These are phyloP conservation scores for Prunus yedoensis DNA, from an alignment of 331 rosid genomes.

Conservation along the genomic window DNA sequence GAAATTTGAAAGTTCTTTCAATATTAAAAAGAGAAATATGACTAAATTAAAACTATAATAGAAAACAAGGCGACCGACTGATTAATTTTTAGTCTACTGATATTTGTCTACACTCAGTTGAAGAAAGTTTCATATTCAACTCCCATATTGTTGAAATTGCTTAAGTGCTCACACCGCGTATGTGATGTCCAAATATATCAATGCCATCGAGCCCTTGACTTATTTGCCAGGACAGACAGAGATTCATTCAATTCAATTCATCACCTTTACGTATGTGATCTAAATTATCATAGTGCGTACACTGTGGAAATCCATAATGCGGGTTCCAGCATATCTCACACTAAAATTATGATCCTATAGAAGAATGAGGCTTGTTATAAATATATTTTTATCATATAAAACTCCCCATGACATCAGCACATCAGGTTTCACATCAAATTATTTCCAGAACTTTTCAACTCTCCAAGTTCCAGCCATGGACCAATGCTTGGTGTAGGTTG, in stretches of 20 bases:
- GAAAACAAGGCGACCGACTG: fast-evolving
- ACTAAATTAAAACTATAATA: too few species aligned
- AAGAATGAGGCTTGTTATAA: background rate
- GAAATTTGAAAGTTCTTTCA: too few species aligned
- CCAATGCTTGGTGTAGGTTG: background rate
- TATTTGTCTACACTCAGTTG: fast-evolving
- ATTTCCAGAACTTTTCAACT: background rate
- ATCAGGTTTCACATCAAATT: slow-evolving; percentile 9
- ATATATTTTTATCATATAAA: background rate
- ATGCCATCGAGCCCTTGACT: background rate
- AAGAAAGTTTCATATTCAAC: background rate
- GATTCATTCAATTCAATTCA: background rate
- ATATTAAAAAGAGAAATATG: too few species aligned
- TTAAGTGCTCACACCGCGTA: background rate
- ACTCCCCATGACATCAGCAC: slow-evolving; percentile 17
- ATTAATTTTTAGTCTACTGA: fast-evolving
- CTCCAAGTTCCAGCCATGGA: background rate
- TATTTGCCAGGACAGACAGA: background rate
- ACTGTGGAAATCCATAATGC: background rate
- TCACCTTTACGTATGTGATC: background rate
- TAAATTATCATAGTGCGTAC: slow-evolving; percentile 3
- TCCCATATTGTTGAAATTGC: background rate
- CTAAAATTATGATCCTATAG: slow-evolving; percentile 2
- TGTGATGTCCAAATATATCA: background rate
- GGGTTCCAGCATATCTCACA: slow-evolving; percentile 2